These are phyloP conservation scores for Fraxinus dipetala DNA, from an alignment of 305 asterid species.

Conservation along the genomic window DNA sequence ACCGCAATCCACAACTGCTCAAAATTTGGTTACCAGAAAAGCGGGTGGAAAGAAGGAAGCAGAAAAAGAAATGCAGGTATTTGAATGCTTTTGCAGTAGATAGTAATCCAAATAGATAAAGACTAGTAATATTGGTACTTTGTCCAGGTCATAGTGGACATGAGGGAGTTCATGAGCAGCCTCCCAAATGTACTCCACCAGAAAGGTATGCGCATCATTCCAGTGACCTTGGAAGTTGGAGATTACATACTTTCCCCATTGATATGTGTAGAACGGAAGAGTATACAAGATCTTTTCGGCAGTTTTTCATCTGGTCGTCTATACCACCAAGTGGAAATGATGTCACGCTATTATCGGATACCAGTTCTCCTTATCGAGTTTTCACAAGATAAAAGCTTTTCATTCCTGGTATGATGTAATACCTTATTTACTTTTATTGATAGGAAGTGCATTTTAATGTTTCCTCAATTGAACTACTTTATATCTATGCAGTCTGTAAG, in stretches of 20 bases:
- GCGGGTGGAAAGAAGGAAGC: constrained; percentile 90
- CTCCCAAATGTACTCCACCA: constrained; percentile 95
- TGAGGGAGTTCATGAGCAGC: constrained; percentile 99
- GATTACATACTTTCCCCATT: constrained; percentile 92
- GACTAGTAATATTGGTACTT: constrained; percentile 17
- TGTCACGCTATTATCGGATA: constrained; percentile 88
- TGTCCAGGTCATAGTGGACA: constrained; percentile 87
- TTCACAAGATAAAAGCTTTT: constrained; percentile 97
- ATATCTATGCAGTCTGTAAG: constrained; percentile 68
- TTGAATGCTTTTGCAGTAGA: constrained; percentile 21
- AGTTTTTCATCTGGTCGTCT: constrained; percentile 96
- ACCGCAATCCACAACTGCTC: constrained; percentile 57
- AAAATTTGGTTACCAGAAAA: constrained; percentile 74
- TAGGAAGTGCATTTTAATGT: constrained; percentile 8
- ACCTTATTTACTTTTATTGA: not conserved
- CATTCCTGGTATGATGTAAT: constrained; percentile 65
- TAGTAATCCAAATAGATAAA: not conserved
- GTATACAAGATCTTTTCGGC: constrained; percentile 84
- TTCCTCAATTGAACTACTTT: constrained; percentile 15
- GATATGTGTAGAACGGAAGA: constrained; percentile 92
- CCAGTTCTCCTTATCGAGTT: constrained; percentile 97
- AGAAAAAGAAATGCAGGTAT: constrained; percentile 78
- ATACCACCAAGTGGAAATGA: constrained; percentile 93
- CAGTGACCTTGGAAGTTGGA: constrained; percentile 95
- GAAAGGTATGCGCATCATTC: constrained; percentile 84